Conservation (phyloP, 768 basidiomycete species). For the Mrakia hoshinonis region DNA sequence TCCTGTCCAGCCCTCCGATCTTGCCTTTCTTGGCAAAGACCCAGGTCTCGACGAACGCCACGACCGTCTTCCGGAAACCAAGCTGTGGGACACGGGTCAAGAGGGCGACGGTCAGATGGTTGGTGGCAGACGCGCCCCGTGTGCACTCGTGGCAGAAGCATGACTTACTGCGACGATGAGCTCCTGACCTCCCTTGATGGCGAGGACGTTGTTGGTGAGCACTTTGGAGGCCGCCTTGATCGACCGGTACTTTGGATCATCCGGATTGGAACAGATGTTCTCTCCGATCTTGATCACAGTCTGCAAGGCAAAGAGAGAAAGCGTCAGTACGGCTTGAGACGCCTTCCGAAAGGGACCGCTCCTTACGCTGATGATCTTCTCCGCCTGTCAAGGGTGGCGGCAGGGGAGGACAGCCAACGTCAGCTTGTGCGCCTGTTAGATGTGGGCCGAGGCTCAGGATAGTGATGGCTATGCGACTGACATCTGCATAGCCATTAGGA, state of each 20-base stretch:
- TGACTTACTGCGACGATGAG: conserved; percentile 1
- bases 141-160: neutral
- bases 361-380: conserved; percentile 11
- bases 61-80: neutral
- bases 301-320: neutral
- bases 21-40: neutral
- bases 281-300: neutral
- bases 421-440: neutral
- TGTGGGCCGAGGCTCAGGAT: too few relatives aligned
- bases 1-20: neutral
- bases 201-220: conserved; percentile 20
- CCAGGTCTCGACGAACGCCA: conserved; percentile 9
- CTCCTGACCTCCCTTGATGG: conserved; percentile 11
- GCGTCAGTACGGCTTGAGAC: neutral
- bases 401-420: neutral
- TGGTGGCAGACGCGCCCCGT: neutral
- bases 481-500: neutral
- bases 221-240: conserved; percentile 18
- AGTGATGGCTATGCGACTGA: neutral
- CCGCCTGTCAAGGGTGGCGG: neutral
- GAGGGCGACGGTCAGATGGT: neutral
- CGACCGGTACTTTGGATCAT: neutral
- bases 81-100: neutral
- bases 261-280: conserved; percentile 14
- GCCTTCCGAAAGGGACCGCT: neutral